phyloP scores from a whole-genome alignment of 2,329 filamentous ascomycete species.

The Penicillium sp. region DNA sequence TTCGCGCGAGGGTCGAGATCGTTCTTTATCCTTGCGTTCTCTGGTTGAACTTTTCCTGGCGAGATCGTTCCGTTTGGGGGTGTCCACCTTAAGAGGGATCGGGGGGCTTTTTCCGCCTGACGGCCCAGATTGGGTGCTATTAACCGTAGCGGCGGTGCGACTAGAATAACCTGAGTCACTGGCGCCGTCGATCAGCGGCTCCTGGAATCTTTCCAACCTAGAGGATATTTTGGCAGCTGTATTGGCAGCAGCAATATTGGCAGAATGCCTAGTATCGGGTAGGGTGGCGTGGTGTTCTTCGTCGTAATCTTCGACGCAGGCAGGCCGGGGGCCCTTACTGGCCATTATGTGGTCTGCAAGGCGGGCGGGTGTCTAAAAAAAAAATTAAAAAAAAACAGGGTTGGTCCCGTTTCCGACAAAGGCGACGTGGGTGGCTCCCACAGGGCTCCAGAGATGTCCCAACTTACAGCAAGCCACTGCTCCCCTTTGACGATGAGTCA shows the following conservation, averaged over 20 bases:
- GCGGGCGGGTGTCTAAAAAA: slow-evolving; percentile 22
- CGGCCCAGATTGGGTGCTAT: slow-evolving; percentile 52
- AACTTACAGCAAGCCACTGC: slow-evolving; percentile 24
- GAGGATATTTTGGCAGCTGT: slow-evolving; percentile 48
- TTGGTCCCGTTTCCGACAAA: slow-evolving; percentile 21
- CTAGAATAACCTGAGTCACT: slow-evolving; percentile 64
- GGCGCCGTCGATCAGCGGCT: slow-evolving; percentile 46
- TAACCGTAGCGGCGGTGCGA: slow-evolving; percentile 53
- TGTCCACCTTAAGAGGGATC: slow-evolving; percentile 38
- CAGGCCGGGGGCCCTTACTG: slow-evolving; percentile 39
- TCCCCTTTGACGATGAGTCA: slow-evolving; percentile 13
- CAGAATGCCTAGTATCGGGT: slow-evolving; percentile 47
- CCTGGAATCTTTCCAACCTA: slow-evolving; percentile 40
- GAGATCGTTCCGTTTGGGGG: slow-evolving; percentile 30
- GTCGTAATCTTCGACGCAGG: slow-evolving; percentile 50
- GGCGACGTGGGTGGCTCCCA: slow-evolving; percentile 17
- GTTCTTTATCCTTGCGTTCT: slow-evolving; percentile 33
- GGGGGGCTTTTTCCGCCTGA: slow-evolving; percentile 39
- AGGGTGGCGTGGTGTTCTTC: slow-evolving; percentile 44
- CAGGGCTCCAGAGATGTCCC: slow-evolving; percentile 12
- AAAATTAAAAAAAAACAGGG: slow-evolving; percentile 20
- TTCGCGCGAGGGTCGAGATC: slow-evolving; percentile 27
- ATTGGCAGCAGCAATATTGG: slow-evolving; percentile 43
- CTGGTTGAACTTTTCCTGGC: slow-evolving; percentile 29
- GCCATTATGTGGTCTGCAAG: slow-evolving; percentile 35